Conservation (phyloP, 1,284 basidiomycete species). For the Fistulinella cinereoalba region DNA sequence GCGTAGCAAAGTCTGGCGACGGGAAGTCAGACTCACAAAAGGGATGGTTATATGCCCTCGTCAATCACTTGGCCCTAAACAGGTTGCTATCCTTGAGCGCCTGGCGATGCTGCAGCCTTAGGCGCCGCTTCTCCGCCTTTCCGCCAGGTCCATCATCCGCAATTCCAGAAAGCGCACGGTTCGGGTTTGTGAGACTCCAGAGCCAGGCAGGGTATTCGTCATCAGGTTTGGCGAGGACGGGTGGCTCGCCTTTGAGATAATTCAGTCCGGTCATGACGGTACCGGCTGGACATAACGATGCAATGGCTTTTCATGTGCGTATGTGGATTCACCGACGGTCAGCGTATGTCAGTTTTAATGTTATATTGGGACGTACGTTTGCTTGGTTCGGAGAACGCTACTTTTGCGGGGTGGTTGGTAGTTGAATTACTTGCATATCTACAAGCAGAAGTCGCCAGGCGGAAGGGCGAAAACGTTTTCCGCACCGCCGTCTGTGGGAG, state of each 20-base stretch:
- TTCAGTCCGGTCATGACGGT: conserved; percentile 76
- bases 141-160: conserved; percentile 72
- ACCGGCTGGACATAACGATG: conserved; percentile 64
- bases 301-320: conserved; percentile 20
- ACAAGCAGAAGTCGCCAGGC: too few species aligned
- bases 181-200: conserved; percentile 71
- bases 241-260: conserved; percentile 80
- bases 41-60: too few species aligned
- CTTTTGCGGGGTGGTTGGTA: too few species aligned
- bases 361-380: too few species aligned
- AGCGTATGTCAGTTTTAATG: too few species aligned
- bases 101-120: conserved; percentile 61
- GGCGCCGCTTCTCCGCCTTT: conserved; percentile 56
- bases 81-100: conserved; percentile 72
- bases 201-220: conserved; percentile 89
- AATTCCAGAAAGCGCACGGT: conserved; percentile 34
- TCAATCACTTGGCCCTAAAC: conserved; percentile 54
- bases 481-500: too few species aligned
- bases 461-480: too few species aligned
- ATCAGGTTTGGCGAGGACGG: conserved; percentile 79
- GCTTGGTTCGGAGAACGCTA: too few species aligned
- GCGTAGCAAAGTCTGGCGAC: too few species aligned
- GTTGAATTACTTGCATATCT: too few species aligned
- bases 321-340: too few species aligned
- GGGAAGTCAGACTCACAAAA: too few species aligned